Evolutionary conservation across 192 early-diverging fungal species (phyloP), one percentile per base, ranked within the genome.

Genomic region (Oehlia diaphana): DNA sequence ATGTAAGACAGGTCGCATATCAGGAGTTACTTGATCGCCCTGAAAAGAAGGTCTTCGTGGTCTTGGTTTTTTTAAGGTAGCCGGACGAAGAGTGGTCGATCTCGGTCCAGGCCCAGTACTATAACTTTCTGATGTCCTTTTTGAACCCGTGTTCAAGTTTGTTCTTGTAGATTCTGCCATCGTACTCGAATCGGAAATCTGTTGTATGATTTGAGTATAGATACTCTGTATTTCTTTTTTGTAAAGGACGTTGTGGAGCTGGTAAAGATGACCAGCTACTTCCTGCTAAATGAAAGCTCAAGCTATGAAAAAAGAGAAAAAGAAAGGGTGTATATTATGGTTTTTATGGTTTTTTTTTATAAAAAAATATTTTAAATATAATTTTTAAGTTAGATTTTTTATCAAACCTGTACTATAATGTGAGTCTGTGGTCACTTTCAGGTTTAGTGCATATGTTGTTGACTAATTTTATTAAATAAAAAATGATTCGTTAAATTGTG

Each of bases 1-100:
- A 42, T 82, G 80, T 35, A 89, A 76, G 12, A 87, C 83, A n/a
- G 86, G 76, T 31, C 76, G 76, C 65, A 78, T 68, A 14, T 78
- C 76, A 39, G 64, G 35, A 63, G 74, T 19, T 76, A 76, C 28
- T 76, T 76, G 74, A 39, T 76, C 74, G 35, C 9, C 31, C 6
- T 63, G 74, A 23, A 39, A 39, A 63, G 74, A 76, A 8, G 61
- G 42, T 63, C 33, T 70, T 6, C 68, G 74, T 63, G 49, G 61
- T 2, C 74, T 58, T 63, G 19, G 5, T 63, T 76, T 76, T 26
- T 9, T 76, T 63, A 76, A 31, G 8, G 61, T n/a, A 16, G 53
- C n/a, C 10, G 74, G 74, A 39, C 74, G 62, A 42, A 42, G 62
- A 63, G 61, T n/a, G 23, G 35, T 26, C 4, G 33, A 47, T 23